These are phyloP conservation scores for Taphrina populina DNA, from an alignment of 1,139 yeast genomes.

Conservation along the genomic window DNA sequence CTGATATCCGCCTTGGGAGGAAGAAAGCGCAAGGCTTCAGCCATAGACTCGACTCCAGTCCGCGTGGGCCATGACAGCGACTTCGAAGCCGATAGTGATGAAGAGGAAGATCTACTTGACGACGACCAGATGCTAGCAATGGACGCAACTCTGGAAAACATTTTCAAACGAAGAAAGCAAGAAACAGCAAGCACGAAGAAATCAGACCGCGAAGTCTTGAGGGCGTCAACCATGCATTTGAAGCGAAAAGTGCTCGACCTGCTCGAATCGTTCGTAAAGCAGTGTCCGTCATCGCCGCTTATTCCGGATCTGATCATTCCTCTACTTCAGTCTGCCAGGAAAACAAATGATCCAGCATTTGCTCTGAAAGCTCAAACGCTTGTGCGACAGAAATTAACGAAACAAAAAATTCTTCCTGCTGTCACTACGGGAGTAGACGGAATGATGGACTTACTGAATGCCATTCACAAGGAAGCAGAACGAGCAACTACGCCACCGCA, in stretches of 20 bases:
- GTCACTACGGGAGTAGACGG: conserved; percentile 16
- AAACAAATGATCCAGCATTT: conserved; percentile 66
- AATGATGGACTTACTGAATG: conserved; percentile 39
- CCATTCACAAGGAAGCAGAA: conserved; percentile 49
- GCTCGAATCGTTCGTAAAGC: conserved; percentile 60
- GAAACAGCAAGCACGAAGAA: conserved; percentile 40
- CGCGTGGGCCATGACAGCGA: conserved; percentile 41
- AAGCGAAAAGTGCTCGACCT: conserved; percentile 77
- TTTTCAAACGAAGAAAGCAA: conserved; percentile 58
- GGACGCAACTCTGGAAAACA: conserved; percentile 78
- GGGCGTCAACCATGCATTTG: conserved; percentile 72
- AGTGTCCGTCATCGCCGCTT: conserved; percentile 50
- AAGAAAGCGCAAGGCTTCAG: conserved; percentile 30
- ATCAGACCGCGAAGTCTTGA: conserved; percentile 45
- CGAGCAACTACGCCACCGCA: conserved; percentile 54
- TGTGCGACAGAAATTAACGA: conserved; percentile 58
- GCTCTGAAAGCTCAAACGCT: conserved; percentile 75
- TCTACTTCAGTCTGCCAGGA: conserved; percentile 58
- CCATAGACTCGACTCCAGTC: background rate
- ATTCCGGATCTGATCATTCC: conserved; percentile 57
- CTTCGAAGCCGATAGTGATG: conserved; percentile 46
- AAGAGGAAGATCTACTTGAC: conserved; percentile 78
- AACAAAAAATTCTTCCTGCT: conserved; percentile 8
- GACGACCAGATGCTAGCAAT: conserved; percentile 97
- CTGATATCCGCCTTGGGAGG: conserved; percentile 72